Evolutionary conservation across 352 stramenopile species (phyloP).

Genomic region (Globisporangium nodosum): DNA sequence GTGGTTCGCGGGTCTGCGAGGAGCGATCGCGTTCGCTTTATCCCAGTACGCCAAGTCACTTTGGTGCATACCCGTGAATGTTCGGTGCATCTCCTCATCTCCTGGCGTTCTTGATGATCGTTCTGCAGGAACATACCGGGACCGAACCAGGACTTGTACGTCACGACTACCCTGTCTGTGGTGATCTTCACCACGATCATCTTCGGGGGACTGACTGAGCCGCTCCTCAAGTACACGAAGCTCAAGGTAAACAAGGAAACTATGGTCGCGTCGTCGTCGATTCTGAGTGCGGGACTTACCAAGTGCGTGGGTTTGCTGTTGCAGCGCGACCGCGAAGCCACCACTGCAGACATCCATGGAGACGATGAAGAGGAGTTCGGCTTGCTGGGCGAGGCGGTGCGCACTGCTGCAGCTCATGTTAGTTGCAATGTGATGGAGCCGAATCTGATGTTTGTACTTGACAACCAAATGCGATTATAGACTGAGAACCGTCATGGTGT

Average conservation of each 20-base stretch:
- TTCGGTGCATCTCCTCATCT: neutral
- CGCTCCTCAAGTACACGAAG: conserved; percentile 77
- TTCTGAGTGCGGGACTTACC: too few species aligned
- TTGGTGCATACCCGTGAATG: neutral
- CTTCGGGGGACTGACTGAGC: conserved; percentile 89
- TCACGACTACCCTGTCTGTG: conserved; percentile 75
- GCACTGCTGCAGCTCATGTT: neutral
- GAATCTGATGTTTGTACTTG: neutral
- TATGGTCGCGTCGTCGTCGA: neutral
- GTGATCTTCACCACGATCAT: conserved; percentile 97
- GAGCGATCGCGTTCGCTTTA: conserved; percentile 80
- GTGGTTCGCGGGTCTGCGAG: conserved; percentile 90
- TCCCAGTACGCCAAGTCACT: conserved; percentile 43
- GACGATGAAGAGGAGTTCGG: conserved; percentile 34
- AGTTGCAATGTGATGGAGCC: too few species aligned
- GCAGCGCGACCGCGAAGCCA: conserved; percentile 9
- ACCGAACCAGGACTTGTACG: conserved; percentile 87
- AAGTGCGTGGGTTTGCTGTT: neutral
- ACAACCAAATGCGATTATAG: neutral
- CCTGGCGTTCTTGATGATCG: neutral
- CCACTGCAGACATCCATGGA: conserved; percentile 1
- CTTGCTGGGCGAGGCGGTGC: conserved; percentile 31
- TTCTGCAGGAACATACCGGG: conserved; percentile 88
- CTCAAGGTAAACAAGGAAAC: conserved; percentile 33
- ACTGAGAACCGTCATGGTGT: conserved; percentile 29